Conservation (phyloP, 192 early-diverging fungal genomes). For the Phlyctochytrium planicorne region DNA sequence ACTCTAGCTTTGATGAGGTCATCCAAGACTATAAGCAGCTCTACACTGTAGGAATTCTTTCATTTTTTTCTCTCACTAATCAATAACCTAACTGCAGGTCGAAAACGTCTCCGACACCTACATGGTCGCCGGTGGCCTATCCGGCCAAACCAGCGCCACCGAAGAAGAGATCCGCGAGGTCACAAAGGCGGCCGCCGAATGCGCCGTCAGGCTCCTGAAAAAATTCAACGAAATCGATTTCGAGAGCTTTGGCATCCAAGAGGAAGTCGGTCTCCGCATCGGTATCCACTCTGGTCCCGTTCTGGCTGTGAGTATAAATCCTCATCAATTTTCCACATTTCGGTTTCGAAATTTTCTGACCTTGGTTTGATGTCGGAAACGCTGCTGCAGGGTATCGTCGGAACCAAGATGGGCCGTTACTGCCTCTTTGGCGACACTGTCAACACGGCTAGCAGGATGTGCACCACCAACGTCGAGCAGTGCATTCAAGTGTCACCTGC, state of each 20-base stretch:
- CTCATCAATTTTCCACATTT: no score
- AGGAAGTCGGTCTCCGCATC: slow-evolving; percentile 28
- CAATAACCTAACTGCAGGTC: no score
- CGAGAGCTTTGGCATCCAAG: slow-evolving; percentile 3
- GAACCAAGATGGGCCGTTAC: slow-evolving; percentile 43
- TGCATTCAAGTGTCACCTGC: slow-evolving; percentile 31
- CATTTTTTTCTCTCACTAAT: no score
- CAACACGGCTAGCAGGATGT: slow-evolving; percentile 38
- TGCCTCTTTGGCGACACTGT: slow-evolving; percentile 45
- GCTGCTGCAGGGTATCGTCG: slow-evolving; percentile 40
- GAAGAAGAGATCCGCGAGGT: slow-evolving; percentile 15
- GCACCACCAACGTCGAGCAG: slow-evolving; percentile 22
- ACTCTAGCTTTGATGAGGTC: slow-evolving; percentile 19
- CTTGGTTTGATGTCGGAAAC: no score
- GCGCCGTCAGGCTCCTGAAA: slow-evolving; percentile 10
- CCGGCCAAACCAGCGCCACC: neutral
- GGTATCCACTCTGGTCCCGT: slow-evolving; percentile 39
- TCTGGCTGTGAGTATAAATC: slow-evolving; percentile 17
- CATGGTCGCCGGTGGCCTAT: slow-evolving; percentile 28
- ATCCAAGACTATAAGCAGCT: slow-evolving; percentile 10
- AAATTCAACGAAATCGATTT: slow-evolving; percentile 15
- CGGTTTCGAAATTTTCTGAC: no score
- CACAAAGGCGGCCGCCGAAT: slow-evolving; percentile 10
- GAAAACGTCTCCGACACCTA: slow-evolving; percentile 22
- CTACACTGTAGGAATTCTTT: no score